Percentiles rank a stretch among this genome's conserved stretches.
Conservation (phyloP, 2,329 filamentous ascomycete species). For the Beauveria medogensis region DNA sequence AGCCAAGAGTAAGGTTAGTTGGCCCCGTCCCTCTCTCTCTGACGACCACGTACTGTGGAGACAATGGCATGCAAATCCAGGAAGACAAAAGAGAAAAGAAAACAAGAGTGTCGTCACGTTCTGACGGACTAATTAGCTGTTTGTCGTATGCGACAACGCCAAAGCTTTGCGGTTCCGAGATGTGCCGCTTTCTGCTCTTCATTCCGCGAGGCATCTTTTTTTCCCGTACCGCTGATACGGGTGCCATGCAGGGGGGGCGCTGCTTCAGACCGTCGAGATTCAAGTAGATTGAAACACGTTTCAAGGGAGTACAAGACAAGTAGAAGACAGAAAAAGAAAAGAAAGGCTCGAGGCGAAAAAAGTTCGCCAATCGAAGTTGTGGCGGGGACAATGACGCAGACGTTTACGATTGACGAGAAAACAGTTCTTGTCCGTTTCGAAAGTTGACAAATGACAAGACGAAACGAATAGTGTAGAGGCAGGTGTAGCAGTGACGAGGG, state of each 20-base stretch:
- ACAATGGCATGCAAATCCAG: too few relatives aligned
- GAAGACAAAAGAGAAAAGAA: too few relatives aligned
- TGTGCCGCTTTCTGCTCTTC: too few relatives aligned
- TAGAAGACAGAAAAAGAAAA: neutral
- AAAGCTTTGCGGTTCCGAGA: too few relatives aligned
- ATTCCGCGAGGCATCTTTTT: neutral
- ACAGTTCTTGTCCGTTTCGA: neutral
- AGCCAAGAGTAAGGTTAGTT: too few relatives aligned
- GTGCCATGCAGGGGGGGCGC: too few relatives aligned
- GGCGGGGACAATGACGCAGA: neutral
- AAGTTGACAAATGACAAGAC: neutral
- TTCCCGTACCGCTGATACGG: neutral
- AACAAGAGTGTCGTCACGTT: too few relatives aligned
- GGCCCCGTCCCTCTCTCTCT: too few relatives aligned
- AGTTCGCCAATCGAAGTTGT: neutral
- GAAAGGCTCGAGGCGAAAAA: neutral
- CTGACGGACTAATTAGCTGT: too few relatives aligned
- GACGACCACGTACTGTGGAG: too few relatives aligned
- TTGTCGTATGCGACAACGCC: too few relatives aligned
- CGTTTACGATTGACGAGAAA: neutral
- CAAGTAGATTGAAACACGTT: constrained; percentile 2
- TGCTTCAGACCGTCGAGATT: neutral
- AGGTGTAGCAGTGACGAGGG: neutral
- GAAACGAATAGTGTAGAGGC: neutral
- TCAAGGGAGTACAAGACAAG: neutral